phyloP scores from a whole-genome alignment of 2,329 filamentous ascomycete species.

The Zymoseptoria pseudotritici region DNA sequence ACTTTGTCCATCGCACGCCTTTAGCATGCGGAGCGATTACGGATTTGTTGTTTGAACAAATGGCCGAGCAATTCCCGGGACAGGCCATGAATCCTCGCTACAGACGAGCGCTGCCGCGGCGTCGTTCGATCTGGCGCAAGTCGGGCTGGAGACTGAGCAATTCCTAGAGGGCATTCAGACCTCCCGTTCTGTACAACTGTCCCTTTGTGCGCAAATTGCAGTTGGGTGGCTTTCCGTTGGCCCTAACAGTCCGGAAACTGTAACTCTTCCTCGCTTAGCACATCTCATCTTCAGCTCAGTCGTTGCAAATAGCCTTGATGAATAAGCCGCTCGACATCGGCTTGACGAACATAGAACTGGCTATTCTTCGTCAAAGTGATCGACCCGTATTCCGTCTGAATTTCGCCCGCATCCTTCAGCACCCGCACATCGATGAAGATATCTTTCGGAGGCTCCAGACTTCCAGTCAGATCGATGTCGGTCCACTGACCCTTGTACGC shows the following conservation, averaged over 20 bases:
- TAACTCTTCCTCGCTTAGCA: not conserved
- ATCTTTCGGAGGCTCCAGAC: slow-evolving; percentile 86
- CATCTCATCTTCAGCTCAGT: slow-evolving; percentile 54
- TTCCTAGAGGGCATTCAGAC: not conserved
- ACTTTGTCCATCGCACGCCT: too few species aligned
- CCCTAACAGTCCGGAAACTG: not conserved
- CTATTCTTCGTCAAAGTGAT: slow-evolving; percentile 97
- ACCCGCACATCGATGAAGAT: slow-evolving; percentile 96
- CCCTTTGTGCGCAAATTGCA: not conserved
- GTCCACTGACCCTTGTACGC: slow-evolving; percentile 98
- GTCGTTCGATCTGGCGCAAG: not conserved
- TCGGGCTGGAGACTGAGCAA: not conserved
- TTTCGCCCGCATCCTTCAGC: slow-evolving; percentile 92
- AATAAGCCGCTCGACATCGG: slow-evolving; percentile 90
- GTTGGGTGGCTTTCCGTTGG: too few species aligned
- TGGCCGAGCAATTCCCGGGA: too few species aligned
- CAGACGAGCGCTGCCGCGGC: too few species aligned
- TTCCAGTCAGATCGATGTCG: slow-evolving; percentile 90
- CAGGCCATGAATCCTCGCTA: too few species aligned
- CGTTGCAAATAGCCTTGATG: slow-evolving; percentile 91
- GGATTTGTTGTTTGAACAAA: too few species aligned
- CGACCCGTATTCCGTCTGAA: slow-evolving; percentile 97
- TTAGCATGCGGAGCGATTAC: too few species aligned
- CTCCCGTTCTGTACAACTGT: not conserved
- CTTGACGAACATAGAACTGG: slow-evolving; percentile 93